Base-by-base conservation (phyloP, 2,329 filamentous ascomycete species). In the Albophoma yamanashiensis region DNA sequence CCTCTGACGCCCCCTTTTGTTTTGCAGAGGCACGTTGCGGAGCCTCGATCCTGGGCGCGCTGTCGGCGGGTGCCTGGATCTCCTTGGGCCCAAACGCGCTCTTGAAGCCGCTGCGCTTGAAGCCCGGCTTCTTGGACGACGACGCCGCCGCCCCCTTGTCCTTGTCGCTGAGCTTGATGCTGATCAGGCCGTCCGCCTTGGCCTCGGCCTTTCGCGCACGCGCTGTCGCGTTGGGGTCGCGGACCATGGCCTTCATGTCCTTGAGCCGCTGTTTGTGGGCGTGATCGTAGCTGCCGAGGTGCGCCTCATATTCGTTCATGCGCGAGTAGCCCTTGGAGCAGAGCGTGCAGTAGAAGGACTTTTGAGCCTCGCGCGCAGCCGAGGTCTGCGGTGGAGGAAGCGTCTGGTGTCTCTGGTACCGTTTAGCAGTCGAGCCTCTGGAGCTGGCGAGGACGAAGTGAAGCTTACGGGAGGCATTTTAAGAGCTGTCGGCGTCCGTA, bases 231-330 rank as follows among this genome's bases (percentile, higher is more conserved):
- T 80, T 82, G 1, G 89, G 86, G 65, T 91, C 87, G 65, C 87
- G 85, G 39, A 89, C 86, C 79, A 92, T 88, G 68, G 89, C 86
- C 75, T 91, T 91, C 89, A 93, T 92, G 68, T 94, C 89, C 74
- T 91, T 90, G 61, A 92, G 83, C 57, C 90, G 88, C 77, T 95
- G 92, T 73, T 92, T 92, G 75, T 99, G 94, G 67, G 90, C 89
- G 75, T 99, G 94, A 71, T 97, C 94, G 74, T 97, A 97, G 68
- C 89, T 94, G 64, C 87, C 87, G 60, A 97, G 89, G 73, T 99
- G 94, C 9, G 92, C 89, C 74, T 97, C 93, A 73, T 95, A 97
- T 73, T 97, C 93, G 71, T 95, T 93, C 82, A 96, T 93, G 60
- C 94, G 91, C 1, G 88, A 86, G 76, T 97, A 99, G 67, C 92